Conservation (phyloP, 306 rosid species). For the Trifolium dubium region DNA sequence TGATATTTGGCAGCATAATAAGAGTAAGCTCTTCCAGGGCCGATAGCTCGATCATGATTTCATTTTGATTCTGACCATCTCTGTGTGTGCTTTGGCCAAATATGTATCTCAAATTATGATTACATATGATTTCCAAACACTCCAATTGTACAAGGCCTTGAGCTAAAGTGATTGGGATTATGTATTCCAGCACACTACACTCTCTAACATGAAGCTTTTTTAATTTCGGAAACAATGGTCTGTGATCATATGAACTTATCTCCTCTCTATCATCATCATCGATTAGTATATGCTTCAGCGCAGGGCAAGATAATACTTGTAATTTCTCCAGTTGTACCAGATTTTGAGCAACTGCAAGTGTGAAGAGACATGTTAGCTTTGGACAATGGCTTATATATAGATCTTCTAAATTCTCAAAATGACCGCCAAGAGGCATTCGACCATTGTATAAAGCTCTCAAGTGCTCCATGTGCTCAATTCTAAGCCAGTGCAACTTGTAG, state of each 20-base stretch:
- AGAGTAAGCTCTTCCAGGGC: background rate
- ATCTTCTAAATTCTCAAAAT: slow-evolving; percentile 24
- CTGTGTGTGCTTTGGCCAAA: slow-evolving; percentile 14
- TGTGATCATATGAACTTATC: slow-evolving; percentile 1
- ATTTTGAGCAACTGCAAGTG: slow-evolving; percentile 20
- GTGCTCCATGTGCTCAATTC: background rate
- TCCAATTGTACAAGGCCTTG: slow-evolving; percentile 36
- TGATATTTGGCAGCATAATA: background rate
- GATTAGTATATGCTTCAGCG: slow-evolving; percentile 7
- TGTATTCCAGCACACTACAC: slow-evolving; percentile 15
- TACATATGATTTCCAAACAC: background rate
- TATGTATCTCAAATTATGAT: background rate
- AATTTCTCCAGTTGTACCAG: slow-evolving; percentile 5
- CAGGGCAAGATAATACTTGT: background rate
- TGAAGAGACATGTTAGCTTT: slow-evolving; percentile 26
- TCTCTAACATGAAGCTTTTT: background rate
- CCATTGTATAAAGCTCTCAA: slow-evolving; percentile 23
- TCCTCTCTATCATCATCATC: slow-evolving; percentile 30
- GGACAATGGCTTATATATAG: slow-evolving; percentile 1
- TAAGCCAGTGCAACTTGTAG: slow-evolving; percentile 22
- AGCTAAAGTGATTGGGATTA: slow-evolving; percentile 34
- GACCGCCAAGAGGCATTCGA: background rate
- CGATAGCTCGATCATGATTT: background rate
- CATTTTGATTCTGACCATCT: background rate
- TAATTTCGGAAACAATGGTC: slow-evolving; percentile 28